Base-by-base conservation (phyloP, 768 basidiomycete genomes). In the Calocera cornea region DNA sequence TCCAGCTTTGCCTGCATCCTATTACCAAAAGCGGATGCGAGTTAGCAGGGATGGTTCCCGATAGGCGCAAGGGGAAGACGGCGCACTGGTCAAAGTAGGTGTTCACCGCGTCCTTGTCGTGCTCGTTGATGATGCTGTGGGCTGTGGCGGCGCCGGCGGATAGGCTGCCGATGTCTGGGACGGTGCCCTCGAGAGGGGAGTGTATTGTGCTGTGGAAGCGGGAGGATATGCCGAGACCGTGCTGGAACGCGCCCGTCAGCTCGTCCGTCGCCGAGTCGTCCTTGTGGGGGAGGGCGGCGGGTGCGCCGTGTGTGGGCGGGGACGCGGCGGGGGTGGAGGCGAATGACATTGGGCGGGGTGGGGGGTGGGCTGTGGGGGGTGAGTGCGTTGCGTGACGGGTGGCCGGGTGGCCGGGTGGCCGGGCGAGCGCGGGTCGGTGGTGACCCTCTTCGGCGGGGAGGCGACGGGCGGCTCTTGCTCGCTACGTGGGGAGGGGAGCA, bases 61-160 rank as follows among this genome's bases (percentile, higher is more conserved):
- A 60, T 5, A 7, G 31, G 54, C 14, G 31, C 7, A 33, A 33
- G 10, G 54, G 54, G 22, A 19, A 10, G 54, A 22, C 14, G 54
- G 31, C 54, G 54, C 31, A 60, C 54, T 60, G 54, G 31, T 60
- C 54, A 33, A 60, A 60, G 31, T 60, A 60, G 7, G 54, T 60
- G 54, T 60, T 60, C 27, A 60, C 54, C 24, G 31, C 54, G 54
- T 60, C 31, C 54, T 60, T 60, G 31, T 60, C 54, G 27, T 60
- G 54, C 8, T 33, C 54, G 19, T 60, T 60, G 54, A 60, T 33
- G 54, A 60, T 33, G 54, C 54, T 33, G 7, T 60, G 54, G 5
- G 27, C 31, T 14, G 14, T 16, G 27, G 22, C 44, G 5, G 19
- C 44, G 19, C 8, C 19, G 8, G 44, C 44, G 24, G 8, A 8